These are phyloP conservation scores for Fomitopsis schrenkii DNA, from an alignment of 1,284 basidiomycete genomes.

Conservation along the genomic window DNA sequence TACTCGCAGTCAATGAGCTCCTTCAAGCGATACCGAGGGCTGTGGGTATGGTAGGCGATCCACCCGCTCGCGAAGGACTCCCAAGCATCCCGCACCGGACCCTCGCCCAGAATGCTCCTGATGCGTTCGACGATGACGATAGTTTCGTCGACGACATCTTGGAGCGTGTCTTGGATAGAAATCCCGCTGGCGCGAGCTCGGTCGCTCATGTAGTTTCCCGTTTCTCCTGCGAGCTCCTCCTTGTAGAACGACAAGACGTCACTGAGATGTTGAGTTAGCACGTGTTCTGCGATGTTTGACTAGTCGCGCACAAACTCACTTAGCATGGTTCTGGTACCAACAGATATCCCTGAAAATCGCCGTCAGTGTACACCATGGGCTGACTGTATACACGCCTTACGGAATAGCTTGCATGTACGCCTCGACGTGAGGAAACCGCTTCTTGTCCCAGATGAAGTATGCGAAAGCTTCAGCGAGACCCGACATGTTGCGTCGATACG, in stretches of 20 bases:
- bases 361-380: neutral
- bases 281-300: no score
- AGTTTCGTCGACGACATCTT: conserved; percentile 10
- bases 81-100: conserved; percentile 11
- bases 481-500: conserved; percentile 8
- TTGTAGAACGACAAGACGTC: conserved; percentile 17
- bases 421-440: conserved; percentile 10
- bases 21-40: conserved; percentile 5
- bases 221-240: conserved; percentile 12
- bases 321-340: conserved; percentile 9
- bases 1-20: conserved; percentile 4
- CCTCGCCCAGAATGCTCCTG: conserved; percentile 10
- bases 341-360: conserved; percentile 8
- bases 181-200: conserved; percentile 9
- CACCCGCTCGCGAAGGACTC: conserved; percentile 14
- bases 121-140: conserved; percentile 7
- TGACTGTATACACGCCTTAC: conserved; percentile 3
- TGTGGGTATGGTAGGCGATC: conserved; percentile 1
- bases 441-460: conserved; percentile 16
- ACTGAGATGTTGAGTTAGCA: neutral
- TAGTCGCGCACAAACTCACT: neutral
- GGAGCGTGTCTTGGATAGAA: neutral
- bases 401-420: conserved; percentile 12
- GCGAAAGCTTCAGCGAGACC: conserved; percentile 12
- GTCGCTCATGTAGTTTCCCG: conserved; percentile 10